These are phyloP conservation scores for Trichoderma gracile DNA, from an alignment of 2,329 filamentous ascomycete species.

Conservation along the genomic window DNA sequence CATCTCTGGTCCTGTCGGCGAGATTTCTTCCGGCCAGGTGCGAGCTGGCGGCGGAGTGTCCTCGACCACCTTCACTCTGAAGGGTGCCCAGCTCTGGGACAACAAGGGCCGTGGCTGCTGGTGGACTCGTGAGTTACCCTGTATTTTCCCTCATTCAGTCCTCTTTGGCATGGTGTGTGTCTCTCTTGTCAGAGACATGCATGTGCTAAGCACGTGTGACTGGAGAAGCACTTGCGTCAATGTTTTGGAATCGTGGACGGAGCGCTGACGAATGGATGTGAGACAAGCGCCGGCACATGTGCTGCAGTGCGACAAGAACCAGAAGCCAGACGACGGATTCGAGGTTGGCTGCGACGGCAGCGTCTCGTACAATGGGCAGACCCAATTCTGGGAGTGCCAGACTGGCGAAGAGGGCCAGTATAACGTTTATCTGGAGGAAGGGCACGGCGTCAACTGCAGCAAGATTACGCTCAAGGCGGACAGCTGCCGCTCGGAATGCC, in stretches of 20 bases:
- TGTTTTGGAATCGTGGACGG: slow-evolving; percentile 14
- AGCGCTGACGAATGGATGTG: slow-evolving; percentile 20
- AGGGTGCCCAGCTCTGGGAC: slow-evolving; percentile 57
- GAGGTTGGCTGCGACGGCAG: slow-evolving; percentile 53
- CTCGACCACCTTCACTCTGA: slow-evolving; percentile 55
- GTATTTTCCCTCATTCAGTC: neutral
- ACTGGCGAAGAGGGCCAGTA: slow-evolving; percentile 53
- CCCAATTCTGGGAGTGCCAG: slow-evolving; percentile 61
- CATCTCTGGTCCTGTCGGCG: slow-evolving; percentile 55
- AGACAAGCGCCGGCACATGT: slow-evolving; percentile 55
- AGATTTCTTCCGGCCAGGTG: slow-evolving; percentile 62
- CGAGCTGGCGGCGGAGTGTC: slow-evolving; percentile 50
- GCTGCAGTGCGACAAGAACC: slow-evolving; percentile 61
- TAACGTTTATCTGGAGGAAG: slow-evolving; percentile 55
- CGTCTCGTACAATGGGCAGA: slow-evolving; percentile 53
- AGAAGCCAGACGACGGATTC: slow-evolving; percentile 56
- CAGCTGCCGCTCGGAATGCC: slow-evolving; percentile 37
- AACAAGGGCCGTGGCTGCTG: slow-evolving; percentile 60
- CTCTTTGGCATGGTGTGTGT: neutral
- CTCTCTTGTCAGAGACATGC: neutral
- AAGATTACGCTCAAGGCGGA: slow-evolving; percentile 48
- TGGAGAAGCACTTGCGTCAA: neutral
- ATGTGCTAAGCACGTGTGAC: neutral
- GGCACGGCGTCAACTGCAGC: slow-evolving; percentile 46
- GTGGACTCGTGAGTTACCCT: slow-evolving; percentile 53